phyloP scores from a whole-genome alignment of 768 basidiomycete genomes.

The Lenzites betulinus region DNA sequence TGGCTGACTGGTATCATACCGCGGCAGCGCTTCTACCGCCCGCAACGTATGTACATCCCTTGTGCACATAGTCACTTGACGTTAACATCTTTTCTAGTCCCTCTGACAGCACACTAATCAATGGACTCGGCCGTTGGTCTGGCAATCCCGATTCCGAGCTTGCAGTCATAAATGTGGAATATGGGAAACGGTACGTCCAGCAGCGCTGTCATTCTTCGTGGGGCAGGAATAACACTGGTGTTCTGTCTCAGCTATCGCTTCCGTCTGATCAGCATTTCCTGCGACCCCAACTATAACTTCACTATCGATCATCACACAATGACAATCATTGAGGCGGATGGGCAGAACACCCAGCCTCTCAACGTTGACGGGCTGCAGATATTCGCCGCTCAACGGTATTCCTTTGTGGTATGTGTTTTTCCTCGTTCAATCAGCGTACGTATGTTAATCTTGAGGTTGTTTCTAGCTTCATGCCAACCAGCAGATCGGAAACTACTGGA shows the following conservation, averaged over 20 bases:
- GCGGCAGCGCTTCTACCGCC: slow-evolving; percentile 12
- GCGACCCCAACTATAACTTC: slow-evolving; percentile 45
- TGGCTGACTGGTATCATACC: slow-evolving; percentile 48
- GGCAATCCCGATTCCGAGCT: slow-evolving; percentile 38
- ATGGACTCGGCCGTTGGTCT: slow-evolving; percentile 49
- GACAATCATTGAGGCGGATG: slow-evolving; percentile 52
- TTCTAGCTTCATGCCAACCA: slow-evolving; percentile 42
- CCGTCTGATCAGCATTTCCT: slow-evolving; percentile 45
- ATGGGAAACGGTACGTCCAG: slow-evolving; percentile 30
- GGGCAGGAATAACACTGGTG: slow-evolving; percentile 32
- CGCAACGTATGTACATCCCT: neutral
- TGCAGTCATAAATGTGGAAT: slow-evolving; percentile 41
- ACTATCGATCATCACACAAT: slow-evolving; percentile 48
- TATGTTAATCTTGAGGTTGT: neutral
- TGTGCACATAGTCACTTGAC: neutral
- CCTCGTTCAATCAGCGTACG: neutral
- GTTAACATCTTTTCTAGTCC: slow-evolving; percentile 13
- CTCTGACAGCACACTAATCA: slow-evolving; percentile 44
- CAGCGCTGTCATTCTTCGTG: slow-evolving; percentile 26
- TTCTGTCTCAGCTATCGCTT: slow-evolving; percentile 44
- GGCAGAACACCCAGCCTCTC: slow-evolving; percentile 40
- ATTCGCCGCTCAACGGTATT: slow-evolving; percentile 40
- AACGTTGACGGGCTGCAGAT: slow-evolving; percentile 44
- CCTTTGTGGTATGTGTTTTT: slow-evolving; percentile 26
- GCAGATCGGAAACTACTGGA: slow-evolving; percentile 43